A percentile compares a stretch with the other conserved stretches of the same genome.
phyloP scores from a whole-genome alignment of 208 protist genomes.

The Trichomonas tenax region DNA sequence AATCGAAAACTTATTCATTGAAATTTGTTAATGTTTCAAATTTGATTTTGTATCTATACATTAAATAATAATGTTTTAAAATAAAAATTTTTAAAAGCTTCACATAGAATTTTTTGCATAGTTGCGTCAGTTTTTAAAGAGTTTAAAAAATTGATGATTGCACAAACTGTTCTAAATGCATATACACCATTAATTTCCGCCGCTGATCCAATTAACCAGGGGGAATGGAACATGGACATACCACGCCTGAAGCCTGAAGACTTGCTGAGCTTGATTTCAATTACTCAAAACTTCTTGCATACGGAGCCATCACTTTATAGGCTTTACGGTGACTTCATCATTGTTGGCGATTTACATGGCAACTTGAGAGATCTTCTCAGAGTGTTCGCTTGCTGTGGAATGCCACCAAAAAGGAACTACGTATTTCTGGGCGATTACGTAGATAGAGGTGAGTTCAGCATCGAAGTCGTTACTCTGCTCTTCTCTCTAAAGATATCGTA shows the following conservation, averaged over 20 bases:
- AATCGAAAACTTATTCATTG: too few species aligned
- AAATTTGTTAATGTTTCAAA: too few species aligned
- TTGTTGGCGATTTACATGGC: background rate
- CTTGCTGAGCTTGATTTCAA: background rate
- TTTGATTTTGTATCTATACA: too few species aligned
- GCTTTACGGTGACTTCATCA: background rate
- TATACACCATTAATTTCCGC: background rate
- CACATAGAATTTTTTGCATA: too few species aligned
- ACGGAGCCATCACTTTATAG: background rate
- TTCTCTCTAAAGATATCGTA: constrained; percentile 36
- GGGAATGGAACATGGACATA: background rate
- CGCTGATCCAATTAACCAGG: background rate
- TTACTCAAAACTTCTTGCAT: background rate
- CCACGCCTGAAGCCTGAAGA: background rate
- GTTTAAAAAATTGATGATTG: background rate
- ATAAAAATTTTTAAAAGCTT: too few species aligned
- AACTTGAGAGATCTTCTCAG: background rate
- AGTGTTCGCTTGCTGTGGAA: background rate
- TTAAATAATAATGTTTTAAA: too few species aligned
- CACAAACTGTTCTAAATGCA: background rate
- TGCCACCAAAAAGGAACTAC: background rate
- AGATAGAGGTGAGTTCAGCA: background rate
- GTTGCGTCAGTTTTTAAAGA: too few species aligned
- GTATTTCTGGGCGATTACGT: background rate
- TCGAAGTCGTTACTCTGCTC: background rate